Base-by-base conservation (phyloP, 108 stramenopile genomes). In the Aurantiochytrium sp. region DNA sequence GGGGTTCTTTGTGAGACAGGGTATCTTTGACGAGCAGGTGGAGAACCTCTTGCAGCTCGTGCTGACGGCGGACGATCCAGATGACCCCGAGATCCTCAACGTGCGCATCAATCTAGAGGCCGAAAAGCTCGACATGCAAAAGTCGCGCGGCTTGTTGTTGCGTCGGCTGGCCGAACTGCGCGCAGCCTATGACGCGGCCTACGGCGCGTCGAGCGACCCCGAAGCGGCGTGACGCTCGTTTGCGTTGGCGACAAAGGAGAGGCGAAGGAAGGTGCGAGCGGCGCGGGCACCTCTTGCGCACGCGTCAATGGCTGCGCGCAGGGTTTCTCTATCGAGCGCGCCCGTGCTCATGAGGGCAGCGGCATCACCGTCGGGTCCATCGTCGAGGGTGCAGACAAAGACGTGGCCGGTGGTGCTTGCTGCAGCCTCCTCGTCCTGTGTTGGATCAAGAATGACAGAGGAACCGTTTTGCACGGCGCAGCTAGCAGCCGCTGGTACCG, bases 261-360 rank as follows among this genome's bases (percentile, higher is more conserved):
- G 45, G 19, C 76, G 76, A 43, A 83, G 76, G 51, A 83, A 83
- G n/a, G 76, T 25, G 25, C 76, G 76, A 47, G 76, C 76, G n/a
- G 76, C 76, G 49, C 49, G 45, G 10, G 76, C 76, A 1, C 76
- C 76, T 6, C 51, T 3, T 45, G 51, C 51, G 76, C 76, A 83
- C 10, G n/a, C 28, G 76, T 83, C 76, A 2, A 83, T 53, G n/a
- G 76, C 76, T 12, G 12, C 76, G 25, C 6, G 10, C 16, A 83
- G 51, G 6, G 76, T 53, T 25, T 83, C 76, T 12, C 51, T 47
- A 4, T 47, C 49, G 25, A 83, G 45, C 6, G 45, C 25, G 0
- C 76, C 76, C 8, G 12, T 23, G 49, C 23, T 53, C 10, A 25
- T 35, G 10, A 47, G 51, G n/a, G 76, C 76, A 6, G 51, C 49